Evolutionary conservation across 495 filamentous ascomycete genomes (phyloP).

Genomic region (Trichoderma erinaceum): DNA sequence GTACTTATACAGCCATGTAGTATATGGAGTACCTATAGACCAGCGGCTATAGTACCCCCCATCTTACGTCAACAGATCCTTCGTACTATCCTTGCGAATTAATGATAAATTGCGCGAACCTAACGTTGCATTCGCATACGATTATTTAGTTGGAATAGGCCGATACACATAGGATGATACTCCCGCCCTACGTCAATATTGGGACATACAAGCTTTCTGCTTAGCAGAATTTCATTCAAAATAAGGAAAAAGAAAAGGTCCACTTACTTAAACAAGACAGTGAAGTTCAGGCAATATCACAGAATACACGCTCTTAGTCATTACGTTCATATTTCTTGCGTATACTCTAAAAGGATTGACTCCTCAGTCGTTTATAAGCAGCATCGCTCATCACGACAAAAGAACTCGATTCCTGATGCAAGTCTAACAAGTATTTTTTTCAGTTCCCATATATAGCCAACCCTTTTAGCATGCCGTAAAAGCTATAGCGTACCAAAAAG

Average conservation of each 20-base stretch:
- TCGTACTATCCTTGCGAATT: neutral
- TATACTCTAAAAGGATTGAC: too few relatives aligned
- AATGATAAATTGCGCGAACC: neutral
- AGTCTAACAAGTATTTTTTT: neutral
- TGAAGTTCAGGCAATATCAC: too few relatives aligned
- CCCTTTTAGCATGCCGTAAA: neutral
- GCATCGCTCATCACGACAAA: neutral
- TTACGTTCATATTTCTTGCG: too few relatives aligned
- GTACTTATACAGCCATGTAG: neutral
- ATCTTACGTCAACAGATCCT: neutral
- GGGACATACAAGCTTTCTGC: neutral
- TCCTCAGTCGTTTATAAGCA: too few relatives aligned
- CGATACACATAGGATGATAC: neutral
- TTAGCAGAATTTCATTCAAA: neutral
- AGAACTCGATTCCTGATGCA: neutral
- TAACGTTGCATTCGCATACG: neutral
- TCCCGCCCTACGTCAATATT: neutral
- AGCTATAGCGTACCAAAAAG: neutral
- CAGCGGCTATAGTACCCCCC: slow-evolving; percentile 4
- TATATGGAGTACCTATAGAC: neutral
- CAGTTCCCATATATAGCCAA: neutral
- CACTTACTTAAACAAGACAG: too few relatives aligned
- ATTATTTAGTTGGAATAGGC: neutral
- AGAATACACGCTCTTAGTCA: too few relatives aligned
- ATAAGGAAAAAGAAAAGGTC: neutral